Percentiles rank a stretch among this genome's conserved stretches.
These are phyloP conservation scores for Cordyceps farinosa DNA, from an alignment of 2,329 filamentous ascomycete genomes.

Conservation along the genomic window DNA sequence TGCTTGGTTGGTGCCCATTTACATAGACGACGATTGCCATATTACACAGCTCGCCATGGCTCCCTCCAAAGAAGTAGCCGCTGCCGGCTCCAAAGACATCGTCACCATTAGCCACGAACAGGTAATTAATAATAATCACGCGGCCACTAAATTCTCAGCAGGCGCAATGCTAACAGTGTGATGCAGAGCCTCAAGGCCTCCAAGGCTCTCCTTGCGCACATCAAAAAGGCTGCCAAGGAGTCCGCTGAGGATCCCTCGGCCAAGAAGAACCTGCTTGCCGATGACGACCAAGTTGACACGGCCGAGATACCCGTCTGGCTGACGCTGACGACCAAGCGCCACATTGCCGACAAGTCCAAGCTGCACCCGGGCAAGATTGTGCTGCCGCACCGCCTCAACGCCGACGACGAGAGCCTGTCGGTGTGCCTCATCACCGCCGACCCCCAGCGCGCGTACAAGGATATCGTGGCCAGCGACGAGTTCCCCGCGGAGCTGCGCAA, in stretches of 20 bases:
- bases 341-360: slow-evolving; percentile 67
- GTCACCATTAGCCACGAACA: slow-evolving; percentile 40
- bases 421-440: slow-evolving; percentile 85
- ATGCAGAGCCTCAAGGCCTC: slow-evolving; percentile 58
- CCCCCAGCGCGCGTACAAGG: slow-evolving; percentile 83
- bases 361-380: slow-evolving; percentile 81
- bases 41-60: slow-evolving; percentile 34
- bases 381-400: slow-evolving; percentile 70
- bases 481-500: slow-evolving; percentile 65
- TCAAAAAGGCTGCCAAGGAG: slow-evolving; percentile 53
- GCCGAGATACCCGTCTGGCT: slow-evolving; percentile 58
- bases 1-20: neutral
- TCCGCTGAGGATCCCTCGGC: slow-evolving; percentile 45
- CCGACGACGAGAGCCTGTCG: slow-evolving; percentile 53
- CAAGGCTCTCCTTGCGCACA: slow-evolving; percentile 59
- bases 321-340: slow-evolving; percentile 61
- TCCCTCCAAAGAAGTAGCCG: slow-evolving; percentile 39
- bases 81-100: slow-evolving; percentile 30
- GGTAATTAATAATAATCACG: slow-evolving; percentile 25
- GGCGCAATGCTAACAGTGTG: slow-evolving; percentile 16
- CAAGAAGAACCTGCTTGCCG: slow-evolving; percentile 52
- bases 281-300: slow-evolving; percentile 41
- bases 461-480: slow-evolving; percentile 70
- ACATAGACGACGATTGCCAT: slow-evolving; percentile 15
- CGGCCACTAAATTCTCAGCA: too few relatives aligned